Base-by-base conservation (phyloP, 202 grass and related monocot species). In the Sporobolus alterniflorus region DNA sequence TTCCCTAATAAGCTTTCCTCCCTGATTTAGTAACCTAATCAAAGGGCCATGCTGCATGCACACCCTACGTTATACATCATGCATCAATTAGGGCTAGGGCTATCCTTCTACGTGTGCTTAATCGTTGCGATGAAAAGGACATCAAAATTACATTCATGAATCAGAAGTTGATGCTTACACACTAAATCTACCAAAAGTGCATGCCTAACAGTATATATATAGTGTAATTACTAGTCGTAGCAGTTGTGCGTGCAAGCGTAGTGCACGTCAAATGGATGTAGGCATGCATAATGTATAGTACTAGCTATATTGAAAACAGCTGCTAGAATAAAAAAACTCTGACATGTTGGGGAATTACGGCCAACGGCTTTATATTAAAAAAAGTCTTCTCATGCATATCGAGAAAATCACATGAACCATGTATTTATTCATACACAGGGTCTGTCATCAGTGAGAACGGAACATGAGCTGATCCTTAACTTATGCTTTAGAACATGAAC, bases 111-210 rank as follows among this genome's bases (percentile, higher is more conserved):
- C 24, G 28, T 3, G 26, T 60, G 5, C 39, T 32, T 62, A 15
- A 63, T 52, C 10, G 17, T 52, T 17, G 10, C 24, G 73, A 28
- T 71, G 33, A 20, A 7, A 47, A 68, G 25, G 18, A 1, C 32
- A 75, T 28, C 40, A 14, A 75, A 86, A 15, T 62, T 11, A 22
- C 14, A 26, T 10, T 55, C 18, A 66, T 32, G 11, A 6, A 32
- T 31, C 6, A 13, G 16, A 78, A 83, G 74, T 85, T 85, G 75
- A 79, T 85, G 57, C 59, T 56, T 73, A 56, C 25, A 66, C 75
- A 73, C 47, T 14, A 69, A 73, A 88, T 69, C 69, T 63, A 68
- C 61, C 33, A 67, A 84, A 83, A 75, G 15, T 18, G 60, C 60
- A 65, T 40, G 64, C 26, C 69, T 66, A 84, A 33, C 75, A 33